Base-by-base conservation (phyloP, 2,329 filamentous ascomycete genomes). In the Aspergillus hortae region DNA sequence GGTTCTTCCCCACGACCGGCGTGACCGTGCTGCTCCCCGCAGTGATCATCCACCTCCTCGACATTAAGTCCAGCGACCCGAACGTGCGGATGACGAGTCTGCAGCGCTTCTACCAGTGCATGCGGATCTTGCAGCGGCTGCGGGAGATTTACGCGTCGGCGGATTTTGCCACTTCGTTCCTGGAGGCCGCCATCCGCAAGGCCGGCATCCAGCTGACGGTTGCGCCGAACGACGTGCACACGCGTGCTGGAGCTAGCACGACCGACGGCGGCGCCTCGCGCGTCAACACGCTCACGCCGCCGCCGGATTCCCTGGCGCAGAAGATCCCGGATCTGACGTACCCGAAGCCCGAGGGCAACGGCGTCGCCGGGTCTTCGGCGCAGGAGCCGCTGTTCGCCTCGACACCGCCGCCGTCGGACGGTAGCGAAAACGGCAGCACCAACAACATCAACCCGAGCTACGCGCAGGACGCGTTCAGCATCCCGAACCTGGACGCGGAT, bases 131-230 rank as follows among this genome's bases (percentile, higher is more conserved):
- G 78, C 86, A 91, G 67, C 87, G 87, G 57, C 80, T 97, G 15
- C 85, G 91, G 35, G 90, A 96, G 65, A 89, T 91, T 27, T 96
- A 97, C 65, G 86, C 91, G 0, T 91, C 92, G 0, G 92, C 92
- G n/a, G 92, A 96, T 70, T 96, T 94, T 63, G 91, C 90, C n/a
- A 92, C 89, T 1, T 89, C 89, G 2, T 96, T 96, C 75, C 80
- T 96, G n/a, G 90, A 95, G 67, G 90, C 91, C 1, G 90, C 91
- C 1, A 88, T 96, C 56, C 86, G 89, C 56, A 95, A 95, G 74
- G 90, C 90, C 7, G 85, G 89, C 51, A 91, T 94, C 56, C 85
- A 89, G 51, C 77, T 90, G 36, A 81, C 80, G 2, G 73, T 79
- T 73, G 62, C 71, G 7, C 63, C 53, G 7, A 64, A 66, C 51